phyloP scores from a whole-genome alignment of 1,284 basidiomycete genomes.

The Hymenochaete sp. region DNA sequence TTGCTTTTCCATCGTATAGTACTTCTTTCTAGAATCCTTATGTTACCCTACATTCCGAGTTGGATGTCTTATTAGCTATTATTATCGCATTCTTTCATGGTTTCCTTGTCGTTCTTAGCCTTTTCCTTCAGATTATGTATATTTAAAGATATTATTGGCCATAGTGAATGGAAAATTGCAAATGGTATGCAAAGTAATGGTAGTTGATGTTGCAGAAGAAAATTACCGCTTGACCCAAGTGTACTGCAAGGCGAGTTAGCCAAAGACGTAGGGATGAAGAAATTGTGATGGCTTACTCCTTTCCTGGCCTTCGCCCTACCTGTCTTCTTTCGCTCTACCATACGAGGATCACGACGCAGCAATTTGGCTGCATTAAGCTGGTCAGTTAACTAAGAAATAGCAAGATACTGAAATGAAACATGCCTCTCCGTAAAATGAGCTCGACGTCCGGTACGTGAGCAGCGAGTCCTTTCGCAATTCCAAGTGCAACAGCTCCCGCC shows the following conservation, averaged over 20 bases:
- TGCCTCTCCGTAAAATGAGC: conserved; percentile 66
- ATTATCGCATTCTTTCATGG: neutral
- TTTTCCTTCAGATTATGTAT: conserved; percentile 6
- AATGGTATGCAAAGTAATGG: conserved; percentile 3
- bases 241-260: conserved; percentile 41
- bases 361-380: conserved; percentile 58
- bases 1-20: no score
- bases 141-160: conserved; percentile 12
- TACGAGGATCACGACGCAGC: conserved; percentile 85
- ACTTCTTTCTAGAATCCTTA: no score
- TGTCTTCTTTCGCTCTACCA: conserved; percentile 98
- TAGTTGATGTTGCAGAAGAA: no score
- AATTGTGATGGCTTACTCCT: conserved; percentile 44
- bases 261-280: neutral
- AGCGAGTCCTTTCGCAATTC: conserved; percentile 73
- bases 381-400: conserved; percentile 9
- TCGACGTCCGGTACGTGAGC: conserved; percentile 62
- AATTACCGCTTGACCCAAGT: conserved; percentile 94
- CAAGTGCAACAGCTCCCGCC: conserved; percentile 82
- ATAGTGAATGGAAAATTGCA: conserved; percentile 1
- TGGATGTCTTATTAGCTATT: neutral
- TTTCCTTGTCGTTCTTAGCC: neutral
- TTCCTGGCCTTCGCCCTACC: conserved; percentile 88
- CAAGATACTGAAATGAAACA: conserved; percentile 19
- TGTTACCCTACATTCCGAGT: no score